These are phyloP conservation scores for Beta corolliflora DNA, from an alignment of 179 eudicot species.

Conservation along the genomic window DNA sequence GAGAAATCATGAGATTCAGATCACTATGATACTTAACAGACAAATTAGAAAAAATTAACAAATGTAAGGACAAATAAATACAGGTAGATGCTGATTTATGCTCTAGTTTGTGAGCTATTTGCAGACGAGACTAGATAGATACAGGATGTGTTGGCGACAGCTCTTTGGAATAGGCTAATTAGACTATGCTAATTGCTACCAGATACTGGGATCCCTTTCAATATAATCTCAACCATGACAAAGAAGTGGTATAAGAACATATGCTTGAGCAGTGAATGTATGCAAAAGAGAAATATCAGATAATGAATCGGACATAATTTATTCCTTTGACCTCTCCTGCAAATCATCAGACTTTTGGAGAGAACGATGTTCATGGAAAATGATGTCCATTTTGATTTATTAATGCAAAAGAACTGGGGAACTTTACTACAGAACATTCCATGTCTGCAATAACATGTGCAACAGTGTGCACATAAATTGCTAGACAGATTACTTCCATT, in stretches of 20 bases:
- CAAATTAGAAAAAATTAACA: background rate
- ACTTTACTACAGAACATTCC: background rate
- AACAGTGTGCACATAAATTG: background rate
- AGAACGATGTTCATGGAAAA: background rate
- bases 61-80: background rate
- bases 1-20: constrained; percentile 6
- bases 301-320: background rate
- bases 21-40: background rate
- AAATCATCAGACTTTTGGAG: background rate
- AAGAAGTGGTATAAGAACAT: background rate
- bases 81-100: background rate
- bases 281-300: background rate
- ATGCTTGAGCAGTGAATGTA: background rate
- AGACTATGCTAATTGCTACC: background rate
- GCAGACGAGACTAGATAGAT: background rate
- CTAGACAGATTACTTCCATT: background rate
- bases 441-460: background rate
- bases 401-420: background rate
- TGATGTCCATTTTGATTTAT: background rate
- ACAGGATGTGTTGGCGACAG: background rate
- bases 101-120: background rate
- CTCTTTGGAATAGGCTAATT: background rate
- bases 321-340: background rate
- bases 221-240: background rate
- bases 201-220: background rate